Conservation (phyloP, 2,329 filamentous ascomycete species). For the Sphaceloma murrayae region DNA sequence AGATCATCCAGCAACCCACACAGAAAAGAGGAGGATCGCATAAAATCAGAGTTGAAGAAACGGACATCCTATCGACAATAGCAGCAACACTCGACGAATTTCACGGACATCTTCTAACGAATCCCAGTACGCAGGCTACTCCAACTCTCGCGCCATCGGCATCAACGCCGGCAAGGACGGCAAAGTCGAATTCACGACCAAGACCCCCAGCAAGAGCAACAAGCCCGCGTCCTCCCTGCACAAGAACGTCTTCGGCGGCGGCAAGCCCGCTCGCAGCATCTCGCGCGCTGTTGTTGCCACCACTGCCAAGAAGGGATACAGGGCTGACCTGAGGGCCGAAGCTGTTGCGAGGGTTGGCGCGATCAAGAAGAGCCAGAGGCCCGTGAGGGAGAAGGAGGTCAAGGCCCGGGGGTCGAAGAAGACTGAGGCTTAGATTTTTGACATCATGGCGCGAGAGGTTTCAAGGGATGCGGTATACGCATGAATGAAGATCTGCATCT, state of each 20-base stretch:
- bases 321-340: conserved; percentile 41
- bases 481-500: neutral
- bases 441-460: neutral
- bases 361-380: conserved; percentile 67
- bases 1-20: neutral
- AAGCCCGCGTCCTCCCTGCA: conserved; percentile 60
- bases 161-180: conserved; percentile 66
- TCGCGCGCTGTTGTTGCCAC: conserved; percentile 80
- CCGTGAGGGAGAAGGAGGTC: conserved; percentile 60
- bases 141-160: conserved; percentile 77
- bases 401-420: conserved; percentile 68
- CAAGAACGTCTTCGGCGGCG: conserved; percentile 59
- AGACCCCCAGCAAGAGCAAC: conserved; percentile 65
- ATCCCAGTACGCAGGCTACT: conserved; percentile 73
- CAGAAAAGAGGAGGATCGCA: neutral
- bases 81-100: neutral
- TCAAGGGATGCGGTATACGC: neutral
- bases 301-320: conserved; percentile 79
- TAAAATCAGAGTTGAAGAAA: neutral
- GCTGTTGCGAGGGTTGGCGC: conserved; percentile 83
- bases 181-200: conserved; percentile 70
- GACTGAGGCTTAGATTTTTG: conserved; percentile 33
- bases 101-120: conserved; percentile 11
- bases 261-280: conserved; percentile 72
- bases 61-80: no score